Base-by-base conservation (phyloP, 2,329 filamentous ascomycete species). In the Cytospora paraplurivora region DNA sequence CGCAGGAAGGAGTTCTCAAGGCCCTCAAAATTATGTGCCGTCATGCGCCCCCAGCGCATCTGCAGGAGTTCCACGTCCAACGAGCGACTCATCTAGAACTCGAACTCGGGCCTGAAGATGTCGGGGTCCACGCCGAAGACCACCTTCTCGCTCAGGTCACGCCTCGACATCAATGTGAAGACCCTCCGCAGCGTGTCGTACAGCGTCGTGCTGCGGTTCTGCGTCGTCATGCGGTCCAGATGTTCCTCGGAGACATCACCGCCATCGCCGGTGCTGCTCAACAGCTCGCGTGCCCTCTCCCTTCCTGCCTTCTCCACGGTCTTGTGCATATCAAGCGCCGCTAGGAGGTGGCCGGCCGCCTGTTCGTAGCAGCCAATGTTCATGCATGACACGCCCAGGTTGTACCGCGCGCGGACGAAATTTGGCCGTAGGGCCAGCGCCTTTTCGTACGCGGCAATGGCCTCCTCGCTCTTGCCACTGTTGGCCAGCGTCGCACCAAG, bases 381-480 rank as follows among this genome's bases (percentile, higher is more conserved):
- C 76, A 99, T 98, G 76, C 95, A 98, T 65, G 88, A 92, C 11
- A 98, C 95, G 53, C 95, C 95, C 1, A 99, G 86, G 77, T 99
- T 99, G 81, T 99, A 99, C 52, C 95, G 86, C 3, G 95, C 95
- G 64, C 95, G 91, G 19, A 99, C 96, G 74, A 99, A 99, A 79
- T 99, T 99, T 61, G 94, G 92, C 62, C 93, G 90, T 66, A 97
- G 85, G 51, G 88, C 89, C 10, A 99, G 85, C 0, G 95, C 95
- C 73, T 94, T 92, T 72, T 96, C 93, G 77, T 99, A 99, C 0
- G 95, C 95, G 52, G 93, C 91, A 71, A 99, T 99, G 64, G 95
- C 95, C 76, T 99, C 95, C 78, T 99, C 95, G 60, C 88, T 91
- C 65, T 93, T 90, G 53, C 94, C 94, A 57, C 89, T 93, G 81